Conservation (phyloP, 2,329 filamentous ascomycete species). For the Aspergillus arachidicola region DNA sequence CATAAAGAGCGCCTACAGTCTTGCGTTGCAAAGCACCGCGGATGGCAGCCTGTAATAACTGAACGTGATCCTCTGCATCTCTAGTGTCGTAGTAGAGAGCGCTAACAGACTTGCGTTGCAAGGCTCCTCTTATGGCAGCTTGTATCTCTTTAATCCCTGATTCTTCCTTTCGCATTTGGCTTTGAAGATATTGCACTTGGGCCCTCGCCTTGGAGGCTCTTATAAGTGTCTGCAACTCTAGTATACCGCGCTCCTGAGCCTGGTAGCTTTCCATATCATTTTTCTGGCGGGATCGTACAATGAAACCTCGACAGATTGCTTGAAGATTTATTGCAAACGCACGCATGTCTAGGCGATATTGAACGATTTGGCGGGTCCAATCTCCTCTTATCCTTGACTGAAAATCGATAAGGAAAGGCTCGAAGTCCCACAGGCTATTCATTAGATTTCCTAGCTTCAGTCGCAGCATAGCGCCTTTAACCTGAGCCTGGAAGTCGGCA, state of each 20-base stretch:
- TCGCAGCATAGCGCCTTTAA: slow-evolving; percentile 77
- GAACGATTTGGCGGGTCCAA: slow-evolving; percentile 79
- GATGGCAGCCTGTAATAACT: slow-evolving; percentile 56
- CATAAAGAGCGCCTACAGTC: slow-evolving; percentile 55
- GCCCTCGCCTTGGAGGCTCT: slow-evolving; percentile 55
- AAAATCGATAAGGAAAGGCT: slow-evolving; percentile 75
- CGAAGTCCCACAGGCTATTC: slow-evolving; percentile 86
- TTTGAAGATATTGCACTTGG: slow-evolving; percentile 46
- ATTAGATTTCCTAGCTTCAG: slow-evolving; percentile 78
- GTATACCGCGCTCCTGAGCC: slow-evolving; percentile 69
- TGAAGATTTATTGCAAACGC: slow-evolving; percentile 79
- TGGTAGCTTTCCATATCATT: slow-evolving; percentile 73
- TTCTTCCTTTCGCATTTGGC: slow-evolving; percentile 41
- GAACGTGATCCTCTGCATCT: slow-evolving; percentile 66
- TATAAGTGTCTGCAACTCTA: slow-evolving; percentile 80
- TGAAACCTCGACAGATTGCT: slow-evolving; percentile 73
- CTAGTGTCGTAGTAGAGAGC: slow-evolving; percentile 63
- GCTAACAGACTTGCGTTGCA: slow-evolving; percentile 44
- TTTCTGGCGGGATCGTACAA: slow-evolving; percentile 66
- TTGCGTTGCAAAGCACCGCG: slow-evolving; percentile 59
- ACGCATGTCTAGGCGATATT: slow-evolving; percentile 81
- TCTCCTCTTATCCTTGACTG: slow-evolving; percentile 87
- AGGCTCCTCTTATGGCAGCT: slow-evolving; percentile 56
- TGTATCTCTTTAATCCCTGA: slow-evolving; percentile 54
- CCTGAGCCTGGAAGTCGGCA: slow-evolving; percentile 81